Evolutionary conservation across 306 rosid genomes (phyloP), one percentile per base, ranked within the genome.

Genomic region (Phaseolus lunatus): DNA sequence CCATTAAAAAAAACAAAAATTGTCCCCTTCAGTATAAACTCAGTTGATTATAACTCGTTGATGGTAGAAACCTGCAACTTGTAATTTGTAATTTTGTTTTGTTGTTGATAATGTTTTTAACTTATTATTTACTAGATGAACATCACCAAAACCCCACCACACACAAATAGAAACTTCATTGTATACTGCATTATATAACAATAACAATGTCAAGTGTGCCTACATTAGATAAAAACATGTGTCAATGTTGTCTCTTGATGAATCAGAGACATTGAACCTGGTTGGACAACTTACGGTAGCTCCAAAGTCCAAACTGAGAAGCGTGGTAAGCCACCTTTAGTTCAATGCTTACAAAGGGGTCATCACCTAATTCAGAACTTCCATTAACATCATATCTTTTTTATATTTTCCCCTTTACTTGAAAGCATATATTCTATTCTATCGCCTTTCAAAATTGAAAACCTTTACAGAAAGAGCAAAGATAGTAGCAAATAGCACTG

Each of bases 371-470:
- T 64, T 14, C 52, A 64, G 6, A 63, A 75, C 18, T 33, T 27
- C 19, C 71, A 59, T 1, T 75, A 62, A 31, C 70, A 76, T 24
- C 47, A n/a, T 63, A 2, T 29, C 12, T n/a, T 0, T 10, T 24
- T n/a, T 7, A 43, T 27, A 10, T 15, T 9, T 23, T 50, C 16
- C 27, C 20, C 16, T 45, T 45, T 6, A n/a, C 48, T 14, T 81
- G 43, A 52, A 52, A 50, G 41, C 22, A 50, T 52, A 24, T 53
- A 53, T 20, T 5, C 27, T 73, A 54, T 62, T 77, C 59, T 75
- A 86, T 68, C 89, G 53, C 78, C 44, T 88, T 80, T 86, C 88
- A 63, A 84, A 88, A 69, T 81, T 89, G 33, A 89, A 83, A 45
- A 71, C 14, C 67, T 78, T 89, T 0, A 86, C 73, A 12, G 80